Evolutionary conservation across 2,329 filamentous ascomycete species (phyloP).

Genomic region (Paraconiothyrium sp.): DNA sequence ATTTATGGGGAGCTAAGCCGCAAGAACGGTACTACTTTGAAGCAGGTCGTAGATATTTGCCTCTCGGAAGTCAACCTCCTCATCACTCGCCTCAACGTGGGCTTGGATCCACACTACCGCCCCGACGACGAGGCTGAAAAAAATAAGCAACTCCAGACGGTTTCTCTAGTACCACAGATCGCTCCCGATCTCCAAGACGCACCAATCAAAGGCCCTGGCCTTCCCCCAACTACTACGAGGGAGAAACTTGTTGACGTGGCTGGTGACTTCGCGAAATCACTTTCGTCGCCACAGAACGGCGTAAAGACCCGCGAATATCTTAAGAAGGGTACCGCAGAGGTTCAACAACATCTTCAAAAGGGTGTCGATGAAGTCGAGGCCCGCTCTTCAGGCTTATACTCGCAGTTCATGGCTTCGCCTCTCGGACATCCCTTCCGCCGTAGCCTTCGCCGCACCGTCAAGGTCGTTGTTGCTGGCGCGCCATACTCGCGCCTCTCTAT

Average conservation of each 20-base stretch:
- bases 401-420: conserved; percentile 52
- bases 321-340: conserved; percentile 36
- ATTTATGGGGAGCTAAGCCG: conserved; percentile 91
- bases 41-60: conserved; percentile 76
- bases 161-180: conserved; percentile 61
- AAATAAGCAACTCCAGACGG: conserved; percentile 33
- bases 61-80: conserved; percentile 75
- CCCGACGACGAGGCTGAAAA: conserved; percentile 25
- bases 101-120: conserved; percentile 41
- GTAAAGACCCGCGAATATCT: conserved; percentile 48
- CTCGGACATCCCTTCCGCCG: conserved; percentile 76
- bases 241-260: conserved; percentile 38
- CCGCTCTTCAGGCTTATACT: conserved; percentile 37
- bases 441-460: conserved; percentile 71
- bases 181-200: conserved; percentile 59
- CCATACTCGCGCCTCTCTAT: conserved; percentile 70
- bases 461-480: conserved; percentile 74
- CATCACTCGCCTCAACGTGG: conserved; percentile 70
- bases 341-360: conserved; percentile 23
- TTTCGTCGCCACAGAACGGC: conserved; percentile 42
- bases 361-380: conserved; percentile 30
- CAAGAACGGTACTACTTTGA: conserved; percentile 80
- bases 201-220: conserved; percentile 57
- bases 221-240: conserved; percentile 47
- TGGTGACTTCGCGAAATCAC: conserved; percentile 57